These are phyloP conservation scores for thale cress (Arabidopsis thaliana) DNA, from an alignment of 345 rosid species.

Conservation along the genomic window TAIR10.1 NC_003071.7:9014501-9015000, in stretches of 20 bases:
- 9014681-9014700: constrained; percentile 21
- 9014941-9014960: background rate
- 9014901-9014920: constrained; percentile 73
- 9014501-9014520: background rate
- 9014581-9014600: constrained; percentile 36
- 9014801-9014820: constrained; percentile 19
- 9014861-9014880: constrained; percentile 87
- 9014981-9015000: background rate
- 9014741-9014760: constrained; percentile 9
- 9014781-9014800: constrained; percentile 33
- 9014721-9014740: background rate
- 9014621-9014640: constrained; percentile 35
- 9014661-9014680: background rate
- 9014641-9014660: constrained; percentile 37
- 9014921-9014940: constrained; percentile 81
- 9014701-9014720: background rate
- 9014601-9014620: constrained; percentile 38
- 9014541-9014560: constrained; percentile 5
- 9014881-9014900: constrained; percentile 81
- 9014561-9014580: constrained; percentile 1
- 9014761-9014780: background rate
- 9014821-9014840: constrained; percentile 73
- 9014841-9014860: constrained; percentile 72
- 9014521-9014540: background rate
- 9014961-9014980: background rate